These are phyloP conservation scores for Sporothrix dimorphospora DNA, from an alignment of 2,329 filamentous ascomycete genomes.

Conservation along the genomic window DNA sequence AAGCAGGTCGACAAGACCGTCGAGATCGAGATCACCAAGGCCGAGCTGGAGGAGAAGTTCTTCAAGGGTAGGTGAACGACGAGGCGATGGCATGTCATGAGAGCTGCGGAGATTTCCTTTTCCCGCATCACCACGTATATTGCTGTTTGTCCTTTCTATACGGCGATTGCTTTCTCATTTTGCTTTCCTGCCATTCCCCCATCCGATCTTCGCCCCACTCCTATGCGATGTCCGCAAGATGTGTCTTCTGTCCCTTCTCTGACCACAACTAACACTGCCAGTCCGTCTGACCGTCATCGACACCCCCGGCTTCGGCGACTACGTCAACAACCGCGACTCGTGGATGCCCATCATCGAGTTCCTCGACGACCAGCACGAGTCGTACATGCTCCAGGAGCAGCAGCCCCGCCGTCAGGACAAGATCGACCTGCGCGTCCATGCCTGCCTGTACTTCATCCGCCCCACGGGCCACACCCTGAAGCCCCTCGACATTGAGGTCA, in stretches of 20 bases:
- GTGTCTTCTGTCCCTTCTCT: not conserved
- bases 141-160: not conserved
- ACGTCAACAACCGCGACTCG: slow-evolving; percentile 99
- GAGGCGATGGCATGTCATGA: not conserved
- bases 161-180: not conserved
- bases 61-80: slow-evolving; percentile 79
- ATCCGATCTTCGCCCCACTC: not conserved
- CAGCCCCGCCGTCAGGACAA: slow-evolving; percentile 97
- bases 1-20: slow-evolving; percentile 99
- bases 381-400: slow-evolving; percentile 99
- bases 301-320: slow-evolving; percentile 98
- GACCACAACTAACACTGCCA: slow-evolving; percentile 44
- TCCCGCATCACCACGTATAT: not conserved
- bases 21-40: slow-evolving; percentile 99
- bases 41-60: slow-evolving; percentile 99
- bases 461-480: slow-evolving; percentile 98
- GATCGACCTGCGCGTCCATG: slow-evolving; percentile 98
- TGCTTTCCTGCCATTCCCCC: not conserved
- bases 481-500: slow-evolving; percentile 98
- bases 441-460: slow-evolving; percentile 98
- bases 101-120: not conserved
- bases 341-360: slow-evolving; percentile 99
- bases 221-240: not conserved
- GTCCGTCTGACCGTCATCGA: slow-evolving; percentile 98
- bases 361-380: slow-evolving; percentile 99